Evolutionary conservation across 1,284 basidiomycete species (phyloP).

Genomic region (Coniferiporia sulphurascens): DNA sequence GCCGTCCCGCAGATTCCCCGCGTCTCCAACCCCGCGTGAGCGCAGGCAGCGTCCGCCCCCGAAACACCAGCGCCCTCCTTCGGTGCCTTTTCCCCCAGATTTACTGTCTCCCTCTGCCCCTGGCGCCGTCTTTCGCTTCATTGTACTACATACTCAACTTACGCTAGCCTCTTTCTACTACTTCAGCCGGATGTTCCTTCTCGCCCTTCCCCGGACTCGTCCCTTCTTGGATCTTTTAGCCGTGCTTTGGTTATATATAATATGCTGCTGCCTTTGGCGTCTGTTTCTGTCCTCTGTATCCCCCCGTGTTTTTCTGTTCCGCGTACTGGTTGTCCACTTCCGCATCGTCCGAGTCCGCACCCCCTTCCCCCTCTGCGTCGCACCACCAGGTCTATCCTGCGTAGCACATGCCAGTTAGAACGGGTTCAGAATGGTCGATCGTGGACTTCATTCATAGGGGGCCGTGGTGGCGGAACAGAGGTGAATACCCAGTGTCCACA

Average conservation of each 20-base stretch:
- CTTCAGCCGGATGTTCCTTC: neutral
- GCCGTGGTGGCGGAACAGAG: slow-evolving; percentile 32
- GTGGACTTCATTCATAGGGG: slow-evolving; percentile 23
- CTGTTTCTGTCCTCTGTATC: neutral
- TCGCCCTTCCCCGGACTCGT: neutral
- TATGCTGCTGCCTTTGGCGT: neutral
- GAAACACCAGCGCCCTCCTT: neutral
- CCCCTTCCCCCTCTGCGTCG: no score
- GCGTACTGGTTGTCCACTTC: no score
- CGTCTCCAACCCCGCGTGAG: slow-evolving; percentile 8
- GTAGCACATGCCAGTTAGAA: neutral
- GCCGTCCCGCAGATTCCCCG: neutral
- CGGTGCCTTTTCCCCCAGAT: neutral
- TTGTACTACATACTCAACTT: neutral
- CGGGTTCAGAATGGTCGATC: slow-evolving; percentile 14
- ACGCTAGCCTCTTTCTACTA: no score
- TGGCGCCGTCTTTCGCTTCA: neutral
- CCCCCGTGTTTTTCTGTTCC: neutral
- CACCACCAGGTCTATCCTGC: neutral
- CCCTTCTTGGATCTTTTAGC: neutral
- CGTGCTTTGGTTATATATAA: neutral
- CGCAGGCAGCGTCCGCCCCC: neutral
- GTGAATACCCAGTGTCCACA: slow-evolving; percentile 29
- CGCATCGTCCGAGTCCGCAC: no score
- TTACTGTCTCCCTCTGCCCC: neutral